Percentiles rank a stretch among this genome's conserved stretches.
phyloP scores from a whole-genome alignment of 2,329 filamentous ascomycete species.

The Aspergillus costaricaensis region DNA sequence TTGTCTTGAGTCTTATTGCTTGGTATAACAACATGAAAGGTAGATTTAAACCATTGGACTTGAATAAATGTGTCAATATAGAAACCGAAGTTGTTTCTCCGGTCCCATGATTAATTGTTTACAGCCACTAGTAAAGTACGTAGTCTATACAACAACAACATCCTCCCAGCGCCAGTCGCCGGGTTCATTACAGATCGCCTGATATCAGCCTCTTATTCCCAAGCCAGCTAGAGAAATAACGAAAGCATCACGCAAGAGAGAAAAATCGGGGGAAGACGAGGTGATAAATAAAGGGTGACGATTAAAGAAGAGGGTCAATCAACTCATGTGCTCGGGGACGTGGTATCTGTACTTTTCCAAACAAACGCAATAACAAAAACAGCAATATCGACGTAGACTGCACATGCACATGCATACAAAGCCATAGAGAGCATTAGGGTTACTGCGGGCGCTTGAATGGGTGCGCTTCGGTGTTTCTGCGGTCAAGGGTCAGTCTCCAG shows the following conservation, averaged over 20 bases:
- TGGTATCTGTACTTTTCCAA: constrained; percentile 10
- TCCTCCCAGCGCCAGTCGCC: background rate
- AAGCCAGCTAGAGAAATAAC: constrained; percentile 11
- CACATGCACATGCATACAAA: constrained; percentile 13
- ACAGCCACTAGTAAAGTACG: background rate
- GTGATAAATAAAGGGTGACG: background rate
- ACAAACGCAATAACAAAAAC: constrained; percentile 6
- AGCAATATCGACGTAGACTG: constrained; percentile 6
- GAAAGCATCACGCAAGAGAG: background rate
- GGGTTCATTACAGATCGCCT: constrained; percentile 1
- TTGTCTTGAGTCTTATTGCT: too few species aligned
- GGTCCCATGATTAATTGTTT: background rate
- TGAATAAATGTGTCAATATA: background rate
- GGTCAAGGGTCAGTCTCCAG: constrained; percentile 7
- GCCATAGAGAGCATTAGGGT: constrained; percentile 15
- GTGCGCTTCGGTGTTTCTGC: constrained; percentile 45
- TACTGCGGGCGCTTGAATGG: constrained; percentile 38
- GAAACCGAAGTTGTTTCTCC: background rate
- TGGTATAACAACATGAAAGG: too few species aligned
- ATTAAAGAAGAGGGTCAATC: constrained; percentile 4
- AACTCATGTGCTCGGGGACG: constrained; percentile 7
- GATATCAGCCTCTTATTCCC: constrained; percentile 10
- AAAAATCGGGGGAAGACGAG: background rate
- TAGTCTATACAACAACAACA: constrained; percentile 1
- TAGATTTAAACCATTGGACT: too few species aligned